Base-by-base conservation (phyloP, 805 yeast species). In the Nakazawaea ambrosiae region DNA sequence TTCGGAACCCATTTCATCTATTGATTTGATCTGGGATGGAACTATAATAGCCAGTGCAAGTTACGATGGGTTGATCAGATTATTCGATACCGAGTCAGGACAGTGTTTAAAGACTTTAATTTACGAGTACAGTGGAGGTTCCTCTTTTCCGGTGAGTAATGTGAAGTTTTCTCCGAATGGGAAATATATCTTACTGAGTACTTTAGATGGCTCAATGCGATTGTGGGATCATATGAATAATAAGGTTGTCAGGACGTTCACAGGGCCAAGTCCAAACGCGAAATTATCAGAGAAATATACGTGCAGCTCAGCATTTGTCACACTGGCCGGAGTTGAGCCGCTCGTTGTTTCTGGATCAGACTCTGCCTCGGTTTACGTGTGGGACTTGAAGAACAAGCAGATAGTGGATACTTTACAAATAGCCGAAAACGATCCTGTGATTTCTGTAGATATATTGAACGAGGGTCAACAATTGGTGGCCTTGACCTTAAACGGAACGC, bases 91-190 rank as follows among this genome's bases (percentile, higher is more conserved):
- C 15, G 81, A 75, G 33, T 72, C 94, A 0, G 97, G 97, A 4
- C 95, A 88, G 48, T 90, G 97, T 63, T 63, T 90, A 47, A 85
- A 89, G 52, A 92, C 97, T 0, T 58, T 90, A 46, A 86, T 89
- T 25, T 84, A 80, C 51, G 90, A 84, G 49, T 73, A 83, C 41
- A 77, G 79, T 45, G 73, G 73, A 33, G 78, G 81, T 27, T 79
- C 84, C 1, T 74, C 83, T 12, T 81, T 75, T 50, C 96, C 97
- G 0, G 81, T 90, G 4, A 73, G 85, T 17, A 68, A 71, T 45
- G 89, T 87, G 2, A 65, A 68, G 39, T 74, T 85, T 47, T 73
- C 92, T 0, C 89, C 89, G 4, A 90, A 89, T 55, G 88, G 92
- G 12, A 78, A 75, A 46, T 88, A 71, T 49, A 67, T 90, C 3